Evolutionary conservation across 1,284 basidiomycete genomes (phyloP).

Genomic region (Ceraceosorus bombacis): DNA sequence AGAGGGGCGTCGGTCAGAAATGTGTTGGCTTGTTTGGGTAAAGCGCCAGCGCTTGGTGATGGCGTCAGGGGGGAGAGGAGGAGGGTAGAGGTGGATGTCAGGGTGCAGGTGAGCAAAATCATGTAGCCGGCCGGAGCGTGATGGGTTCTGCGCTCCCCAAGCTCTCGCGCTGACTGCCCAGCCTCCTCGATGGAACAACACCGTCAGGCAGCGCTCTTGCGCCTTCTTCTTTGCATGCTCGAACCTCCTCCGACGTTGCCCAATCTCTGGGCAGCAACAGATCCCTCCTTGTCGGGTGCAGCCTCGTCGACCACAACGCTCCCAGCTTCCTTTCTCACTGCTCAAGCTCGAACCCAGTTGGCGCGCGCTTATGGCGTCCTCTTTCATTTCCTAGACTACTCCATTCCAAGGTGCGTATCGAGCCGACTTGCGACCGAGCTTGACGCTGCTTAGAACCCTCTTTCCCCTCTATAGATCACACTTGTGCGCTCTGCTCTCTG

Average conservation of each 20-base stretch:
- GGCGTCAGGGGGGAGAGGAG: background rate
- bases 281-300: background rate
- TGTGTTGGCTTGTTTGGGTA: background rate
- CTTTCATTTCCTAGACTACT: constrained; percentile 35
- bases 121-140: background rate
- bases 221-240: background rate
- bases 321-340: constrained; percentile 23
- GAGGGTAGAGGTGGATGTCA: background rate
- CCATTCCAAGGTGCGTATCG: constrained; percentile 15
- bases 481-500: background rate
- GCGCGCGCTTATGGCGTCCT: constrained; percentile 26
- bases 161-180: too few species aligned
- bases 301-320: constrained; percentile 1
- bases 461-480: background rate
- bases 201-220: background rate
- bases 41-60: background rate
- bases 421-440: background rate
- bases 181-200: background rate
- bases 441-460: background rate
- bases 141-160: too few species aligned
- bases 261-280: background rate
- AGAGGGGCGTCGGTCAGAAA: background rate
- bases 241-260: background rate
- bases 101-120: background rate
- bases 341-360: constrained; percentile 18